Evolutionary conservation across 179 eudicot species (phyloP).

Genomic region (Nepenthes alata): DNA sequence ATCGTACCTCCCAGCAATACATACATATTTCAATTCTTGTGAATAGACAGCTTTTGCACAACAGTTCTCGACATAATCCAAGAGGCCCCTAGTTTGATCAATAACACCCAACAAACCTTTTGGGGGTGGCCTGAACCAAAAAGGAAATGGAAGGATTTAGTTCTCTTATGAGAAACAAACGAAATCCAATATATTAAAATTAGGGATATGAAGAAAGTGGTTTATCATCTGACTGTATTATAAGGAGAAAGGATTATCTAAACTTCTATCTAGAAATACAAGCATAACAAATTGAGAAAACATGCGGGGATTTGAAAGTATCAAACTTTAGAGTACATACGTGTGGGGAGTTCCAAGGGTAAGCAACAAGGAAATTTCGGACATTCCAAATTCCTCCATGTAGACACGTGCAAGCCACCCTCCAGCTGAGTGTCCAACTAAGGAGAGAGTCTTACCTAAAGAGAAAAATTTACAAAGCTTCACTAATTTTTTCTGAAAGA

Average conservation of each 20-base stretch:
- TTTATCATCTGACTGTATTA: no score
- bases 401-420: constrained; percentile 97
- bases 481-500: neutral
- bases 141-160: neutral
- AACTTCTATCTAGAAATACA: neutral
- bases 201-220: no score
- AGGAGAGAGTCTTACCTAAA: constrained; percentile 42
- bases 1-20: constrained; percentile 73
- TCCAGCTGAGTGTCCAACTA: constrained; percentile 94
- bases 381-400: constrained; percentile 64
- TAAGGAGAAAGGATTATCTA: no score
- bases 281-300: neutral
- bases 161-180: neutral
- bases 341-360: constrained; percentile 84
- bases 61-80: constrained; percentile 58
- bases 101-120: constrained; percentile 71
- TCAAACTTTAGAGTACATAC: constrained; percentile 18
- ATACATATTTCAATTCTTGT: constrained; percentile 64
- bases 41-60: constrained; percentile 75
- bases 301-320: neutral
- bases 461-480: constrained; percentile 3
- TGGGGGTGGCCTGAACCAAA: constrained; percentile 58
- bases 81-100: constrained; percentile 96
- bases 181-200: neutral
- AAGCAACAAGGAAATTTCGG: constrained; percentile 55